Percentiles rank a stretch among this genome's conserved stretches.
Conservation (phyloP, 176 grass and related monocot species). For the Musa itinerans region DNA sequence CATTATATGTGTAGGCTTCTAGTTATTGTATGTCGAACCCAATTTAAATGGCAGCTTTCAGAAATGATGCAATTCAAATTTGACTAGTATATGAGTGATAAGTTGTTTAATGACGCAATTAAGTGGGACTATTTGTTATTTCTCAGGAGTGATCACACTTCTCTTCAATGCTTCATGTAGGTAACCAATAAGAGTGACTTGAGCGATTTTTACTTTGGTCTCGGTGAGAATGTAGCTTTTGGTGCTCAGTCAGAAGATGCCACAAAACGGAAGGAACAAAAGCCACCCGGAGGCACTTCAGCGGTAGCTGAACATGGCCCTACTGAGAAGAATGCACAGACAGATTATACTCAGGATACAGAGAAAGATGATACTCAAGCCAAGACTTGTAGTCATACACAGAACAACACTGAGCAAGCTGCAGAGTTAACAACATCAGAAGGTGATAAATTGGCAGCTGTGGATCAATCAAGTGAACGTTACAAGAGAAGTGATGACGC, state of each 20-base stretch:
- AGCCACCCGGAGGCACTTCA: slow-evolving; percentile 19
- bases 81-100: too few species aligned
- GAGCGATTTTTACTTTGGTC: slow-evolving; percentile 92
- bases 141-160: too few species aligned
- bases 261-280: slow-evolving; percentile 25
- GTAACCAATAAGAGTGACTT: slow-evolving; percentile 96
- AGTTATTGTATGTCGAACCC: too few species aligned
- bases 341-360: slow-evolving; percentile 21
- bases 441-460: slow-evolving; percentile 7
- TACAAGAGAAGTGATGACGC: slow-evolving; percentile 76
- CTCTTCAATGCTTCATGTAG: slow-evolving; percentile 9
- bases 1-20: too few species aligned
- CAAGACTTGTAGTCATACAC: slow-evolving; percentile 19
- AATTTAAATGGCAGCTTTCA: too few species aligned
- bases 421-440: slow-evolving; percentile 13
- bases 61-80: too few species aligned
- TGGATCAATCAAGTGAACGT: slow-evolving; percentile 19
- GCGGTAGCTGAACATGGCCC: slow-evolving; percentile 29
- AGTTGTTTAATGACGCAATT: too few species aligned
- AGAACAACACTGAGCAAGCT: slow-evolving; percentile 20
- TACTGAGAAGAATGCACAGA: slow-evolving; percentile 24
- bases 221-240: slow-evolving; percentile 80
- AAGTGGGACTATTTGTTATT: too few species aligned
- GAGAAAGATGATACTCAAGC: slow-evolving; percentile 37
- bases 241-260: slow-evolving; percentile 34